These are phyloP conservation scores for Boletus coccyginus DNA, from an alignment of 768 basidiomycete genomes.

Conservation along the genomic window DNA sequence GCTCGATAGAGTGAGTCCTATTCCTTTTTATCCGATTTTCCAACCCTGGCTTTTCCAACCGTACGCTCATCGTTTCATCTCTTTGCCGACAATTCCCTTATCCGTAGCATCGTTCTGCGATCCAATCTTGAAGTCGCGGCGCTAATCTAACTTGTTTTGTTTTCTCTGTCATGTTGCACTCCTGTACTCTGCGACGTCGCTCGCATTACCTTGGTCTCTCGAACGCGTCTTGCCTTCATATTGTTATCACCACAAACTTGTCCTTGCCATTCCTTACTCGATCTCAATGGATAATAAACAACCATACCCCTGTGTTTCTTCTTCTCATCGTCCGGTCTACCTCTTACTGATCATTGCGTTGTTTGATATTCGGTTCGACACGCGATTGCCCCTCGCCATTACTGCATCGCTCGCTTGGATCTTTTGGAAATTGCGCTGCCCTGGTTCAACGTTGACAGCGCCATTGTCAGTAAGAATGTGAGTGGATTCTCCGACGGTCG, in stretches of 20 bases:
- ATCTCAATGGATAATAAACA: constrained; percentile 17
- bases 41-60: constrained; percentile 16
- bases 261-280: constrained; percentile 13
- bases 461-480: constrained; percentile 70
- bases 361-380: constrained; percentile 24
- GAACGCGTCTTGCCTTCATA: constrained; percentile 12
- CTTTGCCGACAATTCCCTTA: constrained; percentile 12
- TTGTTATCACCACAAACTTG: constrained; percentile 21
- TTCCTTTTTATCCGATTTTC: constrained; percentile 25
- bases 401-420: constrained; percentile 3
- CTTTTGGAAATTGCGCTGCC: constrained; percentile 10
- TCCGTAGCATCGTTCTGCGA: constrained; percentile 36
- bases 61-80: constrained; percentile 27
- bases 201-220: constrained; percentile 6
- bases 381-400: constrained; percentile 24
- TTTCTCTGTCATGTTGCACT: constrained; percentile 13
- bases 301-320: constrained; percentile 7
- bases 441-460: constrained; percentile 35
- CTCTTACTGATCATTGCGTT: constrained; percentile 16
- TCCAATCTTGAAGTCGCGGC: constrained; percentile 35
- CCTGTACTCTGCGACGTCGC: constrained; percentile 11
- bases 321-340: constrained; percentile 10
- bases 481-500: constrained; percentile 33
- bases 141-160: constrained; percentile 31
- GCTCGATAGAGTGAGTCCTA: constrained; percentile 62